phyloP scores from a whole-genome alignment of 2,329 filamentous ascomycete species.

The Chrysosporium queenslandicum region DNA sequence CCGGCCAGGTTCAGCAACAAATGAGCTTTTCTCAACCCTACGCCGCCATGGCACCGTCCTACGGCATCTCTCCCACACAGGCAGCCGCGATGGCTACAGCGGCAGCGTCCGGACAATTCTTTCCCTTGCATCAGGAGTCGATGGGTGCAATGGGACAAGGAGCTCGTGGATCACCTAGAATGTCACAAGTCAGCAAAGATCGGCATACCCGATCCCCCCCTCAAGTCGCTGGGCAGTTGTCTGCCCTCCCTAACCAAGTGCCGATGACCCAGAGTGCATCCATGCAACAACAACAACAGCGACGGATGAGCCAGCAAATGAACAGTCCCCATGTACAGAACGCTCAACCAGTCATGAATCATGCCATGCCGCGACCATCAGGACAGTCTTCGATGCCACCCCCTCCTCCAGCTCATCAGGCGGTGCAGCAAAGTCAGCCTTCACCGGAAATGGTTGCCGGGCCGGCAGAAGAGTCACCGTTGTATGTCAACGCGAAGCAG shows the following conservation, averaged over 20 bases:
- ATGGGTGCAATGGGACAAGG: conserved; percentile 52
- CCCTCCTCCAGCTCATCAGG: conserved; percentile 44
- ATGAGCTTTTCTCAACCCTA: conserved; percentile 75
- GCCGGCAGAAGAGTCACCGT: conserved; percentile 74
- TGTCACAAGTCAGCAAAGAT: conserved; percentile 63
- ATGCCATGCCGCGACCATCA: conserved; percentile 45
- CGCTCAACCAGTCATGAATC: conserved; percentile 61
- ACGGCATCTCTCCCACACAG: conserved; percentile 72
- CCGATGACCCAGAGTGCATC: conserved; percentile 30
- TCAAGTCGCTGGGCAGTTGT: conserved; percentile 54
- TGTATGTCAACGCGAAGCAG: conserved; percentile 98
- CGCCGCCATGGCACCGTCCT: conserved; percentile 62
- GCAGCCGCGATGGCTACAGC: conserved; percentile 91
- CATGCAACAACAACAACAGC: conserved; percentile 36
- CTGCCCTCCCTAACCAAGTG: conserved; percentile 31
- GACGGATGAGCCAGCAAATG: conserved; percentile 64
- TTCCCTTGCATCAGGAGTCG: conserved; percentile 61
- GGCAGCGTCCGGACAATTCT: conserved; percentile 75
- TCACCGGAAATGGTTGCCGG: conserved; percentile 69
- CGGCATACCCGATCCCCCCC: conserved; percentile 67
- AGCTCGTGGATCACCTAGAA: conserved; percentile 60
- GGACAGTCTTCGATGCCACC: conserved; percentile 43
- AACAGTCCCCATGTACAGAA: conserved; percentile 64
- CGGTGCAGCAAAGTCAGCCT: conserved; percentile 57
- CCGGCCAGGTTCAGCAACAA: conserved; percentile 52